phyloP scores from a whole-genome alignment of 495 filamentous ascomycete genomes.

The Penicillium bovifimosum region DNA sequence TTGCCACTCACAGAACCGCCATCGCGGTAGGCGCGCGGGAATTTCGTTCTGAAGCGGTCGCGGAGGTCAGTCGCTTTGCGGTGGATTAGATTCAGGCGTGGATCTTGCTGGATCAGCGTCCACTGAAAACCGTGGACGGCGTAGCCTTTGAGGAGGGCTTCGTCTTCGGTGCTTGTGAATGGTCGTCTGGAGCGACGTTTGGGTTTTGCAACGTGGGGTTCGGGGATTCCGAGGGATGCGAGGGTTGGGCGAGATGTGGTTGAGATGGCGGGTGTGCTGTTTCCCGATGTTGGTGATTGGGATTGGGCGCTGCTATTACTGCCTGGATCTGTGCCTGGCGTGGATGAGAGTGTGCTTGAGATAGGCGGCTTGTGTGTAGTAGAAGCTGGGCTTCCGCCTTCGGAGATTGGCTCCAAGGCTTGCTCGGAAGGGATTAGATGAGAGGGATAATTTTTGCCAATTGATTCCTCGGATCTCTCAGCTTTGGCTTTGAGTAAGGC shows the following conservation, averaged over 20 bases:
- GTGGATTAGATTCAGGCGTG: slow-evolving; percentile 56
- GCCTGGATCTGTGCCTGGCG: slow-evolving; percentile 11
- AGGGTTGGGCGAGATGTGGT: slow-evolving; percentile 28
- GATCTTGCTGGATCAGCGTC: slow-evolving; percentile 73
- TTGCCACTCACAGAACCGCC: slow-evolving; percentile 41
- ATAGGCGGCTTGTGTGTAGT: slow-evolving; percentile 15
- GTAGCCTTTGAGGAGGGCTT: slow-evolving; percentile 69
- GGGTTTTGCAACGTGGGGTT: slow-evolving; percentile 34
- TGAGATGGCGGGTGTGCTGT: slow-evolving; percentile 16
- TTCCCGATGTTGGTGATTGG: slow-evolving; percentile 8
- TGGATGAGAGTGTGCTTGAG: slow-evolving; percentile 20
- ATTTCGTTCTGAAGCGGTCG: slow-evolving; percentile 77
- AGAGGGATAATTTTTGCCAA: slow-evolving; percentile 25
- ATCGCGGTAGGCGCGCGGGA: slow-evolving; percentile 64
- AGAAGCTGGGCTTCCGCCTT: slow-evolving; percentile 6
- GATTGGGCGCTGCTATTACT: not conserved
- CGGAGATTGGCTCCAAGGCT: slow-evolving; percentile 12
- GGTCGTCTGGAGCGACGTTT: slow-evolving; percentile 45
- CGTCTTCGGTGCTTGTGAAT: slow-evolving; percentile 73
- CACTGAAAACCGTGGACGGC: slow-evolving; percentile 70
- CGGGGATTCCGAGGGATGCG: slow-evolving; percentile 33
- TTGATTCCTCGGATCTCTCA: slow-evolving; percentile 18
- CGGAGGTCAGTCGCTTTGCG: slow-evolving; percentile 74
- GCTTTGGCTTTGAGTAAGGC: slow-evolving; percentile 32
- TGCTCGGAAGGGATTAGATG: slow-evolving; percentile 6